phyloP scores from a whole-genome alignment of 2,329 filamentous ascomycete species.

The Botrytis elliptica region DNA sequence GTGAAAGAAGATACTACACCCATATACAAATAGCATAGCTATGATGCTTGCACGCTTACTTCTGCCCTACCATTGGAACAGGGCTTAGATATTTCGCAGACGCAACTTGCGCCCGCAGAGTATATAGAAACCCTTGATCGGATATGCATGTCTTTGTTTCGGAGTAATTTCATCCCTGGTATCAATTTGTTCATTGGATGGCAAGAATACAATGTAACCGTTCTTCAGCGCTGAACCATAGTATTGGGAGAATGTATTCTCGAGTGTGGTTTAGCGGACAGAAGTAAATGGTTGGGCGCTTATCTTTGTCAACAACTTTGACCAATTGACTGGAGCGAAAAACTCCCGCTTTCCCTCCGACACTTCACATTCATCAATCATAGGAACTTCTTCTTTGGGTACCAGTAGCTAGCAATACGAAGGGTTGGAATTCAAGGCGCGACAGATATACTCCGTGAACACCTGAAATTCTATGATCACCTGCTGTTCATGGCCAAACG shows the following conservation, averaged over 20 bases:
- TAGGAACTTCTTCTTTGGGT: background rate
- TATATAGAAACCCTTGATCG: background rate
- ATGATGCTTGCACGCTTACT: background rate
- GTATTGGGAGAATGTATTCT: background rate
- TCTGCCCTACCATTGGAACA: constrained; percentile 14
- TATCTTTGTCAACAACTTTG: background rate
- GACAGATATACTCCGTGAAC: background rate
- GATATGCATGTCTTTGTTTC: constrained; percentile 2
- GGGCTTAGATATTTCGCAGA: background rate
- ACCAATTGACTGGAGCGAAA: background rate
- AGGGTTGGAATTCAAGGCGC: background rate
- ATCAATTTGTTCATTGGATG: background rate
- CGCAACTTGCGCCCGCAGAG: background rate
- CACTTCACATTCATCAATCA: background rate
- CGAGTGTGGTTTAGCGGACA: background rate
- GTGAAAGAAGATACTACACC: background rate
- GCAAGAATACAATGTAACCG: background rate
- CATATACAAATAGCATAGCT: background rate
- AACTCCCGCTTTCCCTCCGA: background rate
- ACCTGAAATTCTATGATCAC: background rate
- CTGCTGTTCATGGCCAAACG: background rate
- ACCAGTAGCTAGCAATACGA: background rate
- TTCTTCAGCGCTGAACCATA: constrained; percentile 6
- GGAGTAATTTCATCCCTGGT: background rate
- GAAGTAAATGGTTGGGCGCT: constrained; percentile 1